These are phyloP conservation scores for Sisymbrium altissimum DNA, from an alignment of 345 rosid genomes.

Conservation along the genomic window DNA sequence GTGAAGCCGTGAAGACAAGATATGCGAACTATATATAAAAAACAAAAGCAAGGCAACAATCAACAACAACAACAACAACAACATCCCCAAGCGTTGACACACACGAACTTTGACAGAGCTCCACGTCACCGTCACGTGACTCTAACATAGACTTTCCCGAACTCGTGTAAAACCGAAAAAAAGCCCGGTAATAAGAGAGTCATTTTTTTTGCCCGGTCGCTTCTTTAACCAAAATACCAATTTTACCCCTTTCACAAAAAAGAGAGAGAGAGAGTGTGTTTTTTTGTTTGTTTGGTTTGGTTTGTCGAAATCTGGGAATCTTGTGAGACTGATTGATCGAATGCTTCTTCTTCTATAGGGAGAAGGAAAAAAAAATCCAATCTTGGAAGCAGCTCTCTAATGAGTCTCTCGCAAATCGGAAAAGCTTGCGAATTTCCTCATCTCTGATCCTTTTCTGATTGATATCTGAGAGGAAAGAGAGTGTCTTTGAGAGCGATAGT, in stretches of 20 bases:
- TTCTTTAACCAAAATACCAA: not conserved
- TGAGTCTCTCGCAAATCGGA: not conserved
- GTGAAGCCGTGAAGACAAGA: too few species aligned
- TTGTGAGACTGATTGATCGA: slow-evolving; percentile 32
- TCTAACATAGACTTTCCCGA: slow-evolving; percentile 1
- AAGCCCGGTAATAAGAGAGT: not conserved
- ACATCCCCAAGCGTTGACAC: not conserved
- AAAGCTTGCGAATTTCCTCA: slow-evolving; percentile 5
- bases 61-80: too few species aligned
- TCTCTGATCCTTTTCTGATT: slow-evolving; percentile 5
- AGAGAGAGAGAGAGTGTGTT: slow-evolving; percentile 4
- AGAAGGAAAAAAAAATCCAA: not conserved
- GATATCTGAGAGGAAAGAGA: not conserved
- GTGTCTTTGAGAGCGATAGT: slow-evolving; percentile 2
- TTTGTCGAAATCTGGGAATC: slow-evolving; percentile 30
- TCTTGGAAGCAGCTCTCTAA: not conserved
- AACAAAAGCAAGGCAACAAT: too few species aligned
- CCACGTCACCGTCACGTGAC: slow-evolving; percentile 14
- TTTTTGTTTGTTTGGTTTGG: slow-evolving; percentile 6
- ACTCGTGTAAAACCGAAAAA: slow-evolving; percentile 8
- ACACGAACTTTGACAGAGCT: not conserved
- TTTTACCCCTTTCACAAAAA: not conserved
- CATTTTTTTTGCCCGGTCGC: not conserved
- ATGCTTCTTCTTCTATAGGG: slow-evolving; percentile 6
- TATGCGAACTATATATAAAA: too few species aligned